Evolutionary conservation across 2,329 filamentous ascomycete species (phyloP).

Genomic region (Fusarium metavorans): DNA sequence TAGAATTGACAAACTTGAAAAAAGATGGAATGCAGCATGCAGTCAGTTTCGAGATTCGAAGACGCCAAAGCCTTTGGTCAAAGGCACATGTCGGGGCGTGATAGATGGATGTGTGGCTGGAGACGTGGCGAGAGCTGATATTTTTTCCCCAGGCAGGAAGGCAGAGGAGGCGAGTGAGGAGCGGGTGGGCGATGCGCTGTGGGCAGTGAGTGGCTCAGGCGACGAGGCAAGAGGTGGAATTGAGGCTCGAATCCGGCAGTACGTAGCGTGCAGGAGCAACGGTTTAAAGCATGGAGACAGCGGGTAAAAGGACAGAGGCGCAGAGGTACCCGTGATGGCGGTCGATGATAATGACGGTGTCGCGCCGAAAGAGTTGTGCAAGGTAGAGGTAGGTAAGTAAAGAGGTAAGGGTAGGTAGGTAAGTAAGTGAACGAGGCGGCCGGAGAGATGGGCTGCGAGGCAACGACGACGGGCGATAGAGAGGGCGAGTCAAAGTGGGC

Average conservation of each 20-base stretch:
- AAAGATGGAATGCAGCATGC: slow-evolving; percentile 31
- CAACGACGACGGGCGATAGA: slow-evolving; percentile 41
- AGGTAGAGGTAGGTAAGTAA: slow-evolving; percentile 21
- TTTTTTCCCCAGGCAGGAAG: slow-evolving; percentile 42
- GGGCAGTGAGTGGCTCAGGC: slow-evolving; percentile 41
- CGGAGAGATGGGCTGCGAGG: slow-evolving; percentile 39
- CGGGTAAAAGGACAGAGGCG: slow-evolving; percentile 12
- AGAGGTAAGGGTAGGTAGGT: slow-evolving; percentile 15
- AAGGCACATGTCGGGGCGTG: slow-evolving; percentile 53
- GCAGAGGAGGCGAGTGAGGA: slow-evolving; percentile 37
- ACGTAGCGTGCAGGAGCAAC: slow-evolving; percentile 21
- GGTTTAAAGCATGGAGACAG: slow-evolving; percentile 25
- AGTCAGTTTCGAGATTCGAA: slow-evolving; percentile 41
- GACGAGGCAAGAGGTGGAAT: slow-evolving; percentile 35
- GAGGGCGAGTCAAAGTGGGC: slow-evolving; percentile 39
- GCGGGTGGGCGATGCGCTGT: slow-evolving; percentile 38
- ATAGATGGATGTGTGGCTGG: slow-evolving; percentile 56
- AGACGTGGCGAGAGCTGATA: slow-evolving; percentile 58
- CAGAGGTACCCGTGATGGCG: slow-evolving; percentile 27
- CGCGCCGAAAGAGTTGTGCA: slow-evolving; percentile 33
- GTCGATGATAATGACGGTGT: slow-evolving; percentile 37
- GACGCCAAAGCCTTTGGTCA: slow-evolving; percentile 43
- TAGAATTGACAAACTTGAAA: slow-evolving; percentile 35
- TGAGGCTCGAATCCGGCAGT: slow-evolving; percentile 35
- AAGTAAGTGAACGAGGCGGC: slow-evolving; percentile 37